These are phyloP conservation scores for Phlegmacium glaucopus DNA, from an alignment of 768 basidiomycete genomes.

Conservation along the genomic window DNA sequence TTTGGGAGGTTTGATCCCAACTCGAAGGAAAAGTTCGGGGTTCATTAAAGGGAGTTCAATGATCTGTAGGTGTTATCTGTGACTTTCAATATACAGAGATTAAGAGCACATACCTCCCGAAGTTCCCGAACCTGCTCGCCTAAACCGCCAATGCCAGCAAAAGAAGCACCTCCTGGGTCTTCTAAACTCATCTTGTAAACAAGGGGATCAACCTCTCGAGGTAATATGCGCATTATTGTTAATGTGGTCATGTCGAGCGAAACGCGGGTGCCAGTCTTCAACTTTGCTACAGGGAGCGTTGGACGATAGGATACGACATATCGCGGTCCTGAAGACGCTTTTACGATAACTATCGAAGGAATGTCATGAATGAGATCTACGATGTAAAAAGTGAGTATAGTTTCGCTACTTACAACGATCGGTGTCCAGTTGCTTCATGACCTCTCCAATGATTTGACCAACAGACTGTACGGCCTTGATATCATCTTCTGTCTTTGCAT, in stretches of 20 bases:
- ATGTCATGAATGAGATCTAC: slow-evolving; percentile 2
- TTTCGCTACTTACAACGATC: slow-evolving; percentile 75
- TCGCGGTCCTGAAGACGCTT: slow-evolving; percentile 96
- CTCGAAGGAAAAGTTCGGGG: slow-evolving; percentile 92
- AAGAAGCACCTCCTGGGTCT: slow-evolving; percentile 92
- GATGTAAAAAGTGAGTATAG: not conserved
- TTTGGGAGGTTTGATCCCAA: slow-evolving; percentile 95
- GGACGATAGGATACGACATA: slow-evolving; percentile 98
- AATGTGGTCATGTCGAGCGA: slow-evolving; percentile 99
- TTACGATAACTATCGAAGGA: slow-evolving; percentile 79
- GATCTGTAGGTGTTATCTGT: slow-evolving; percentile 45
- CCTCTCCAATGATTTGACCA: slow-evolving; percentile 98
- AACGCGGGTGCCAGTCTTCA: slow-evolving; percentile 92
- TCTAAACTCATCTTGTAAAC: slow-evolving; percentile 99
- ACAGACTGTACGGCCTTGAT: slow-evolving; percentile 99
- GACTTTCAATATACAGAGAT: not conserved
- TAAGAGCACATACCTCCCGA: slow-evolving; percentile 65
- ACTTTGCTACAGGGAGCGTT: slow-evolving; percentile 84
- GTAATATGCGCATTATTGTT: slow-evolving; percentile 98
- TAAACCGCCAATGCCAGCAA: slow-evolving; percentile 95
- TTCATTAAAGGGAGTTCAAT: slow-evolving; percentile 94
- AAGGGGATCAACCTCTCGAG: slow-evolving; percentile 94
- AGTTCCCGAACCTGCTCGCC: slow-evolving; percentile 96
- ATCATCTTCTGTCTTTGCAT: slow-evolving; percentile 95
- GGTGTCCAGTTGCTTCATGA: slow-evolving; percentile 97